These are phyloP conservation scores for Passiflora organensis DNA, from an alignment of 345 rosid genomes.

Conservation along the genomic window DNA sequence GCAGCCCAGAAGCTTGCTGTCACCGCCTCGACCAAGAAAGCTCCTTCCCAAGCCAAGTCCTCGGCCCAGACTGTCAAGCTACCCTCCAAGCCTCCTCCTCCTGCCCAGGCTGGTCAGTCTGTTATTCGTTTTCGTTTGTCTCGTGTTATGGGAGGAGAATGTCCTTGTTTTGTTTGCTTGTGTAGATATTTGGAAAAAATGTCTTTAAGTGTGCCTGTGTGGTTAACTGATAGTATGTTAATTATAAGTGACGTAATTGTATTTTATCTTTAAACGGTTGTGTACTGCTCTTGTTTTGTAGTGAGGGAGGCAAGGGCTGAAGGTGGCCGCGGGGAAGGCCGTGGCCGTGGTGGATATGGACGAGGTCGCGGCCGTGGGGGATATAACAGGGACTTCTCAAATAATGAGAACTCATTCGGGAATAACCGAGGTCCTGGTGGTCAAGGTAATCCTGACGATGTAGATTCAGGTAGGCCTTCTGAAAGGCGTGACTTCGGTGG, in stretches of 20 bases:
- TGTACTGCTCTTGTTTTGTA: no score
- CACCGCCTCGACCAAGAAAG: slow-evolving; percentile 13
- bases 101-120: slow-evolving; percentile 21
- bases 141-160: background rate
- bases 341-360: slow-evolving; percentile 7
- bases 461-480: slow-evolving; percentile 15
- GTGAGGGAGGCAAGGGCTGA: slow-evolving; percentile 21
- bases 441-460: slow-evolving; percentile 16
- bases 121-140: background rate
- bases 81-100: slow-evolving; percentile 28
- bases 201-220: background rate
- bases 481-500: slow-evolving; percentile 22
- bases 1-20: slow-evolving; percentile 13
- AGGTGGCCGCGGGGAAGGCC: slow-evolving; percentile 17
- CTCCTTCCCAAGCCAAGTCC: slow-evolving; percentile 12
- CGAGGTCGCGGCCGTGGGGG: slow-evolving; percentile 24
- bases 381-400: slow-evolving; percentile 12
- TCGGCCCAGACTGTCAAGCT: slow-evolving; percentile 18
- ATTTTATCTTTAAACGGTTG: no score
- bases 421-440: slow-evolving; percentile 3
- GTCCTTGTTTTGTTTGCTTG: no score
- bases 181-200: background rate
- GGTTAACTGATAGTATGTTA: background rate
- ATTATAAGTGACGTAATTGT: no score
- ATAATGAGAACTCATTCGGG: slow-evolving; percentile 10